phyloP scores from a whole-genome alignment of 139 green algal genomes.

The Closterium sp. region DNA sequence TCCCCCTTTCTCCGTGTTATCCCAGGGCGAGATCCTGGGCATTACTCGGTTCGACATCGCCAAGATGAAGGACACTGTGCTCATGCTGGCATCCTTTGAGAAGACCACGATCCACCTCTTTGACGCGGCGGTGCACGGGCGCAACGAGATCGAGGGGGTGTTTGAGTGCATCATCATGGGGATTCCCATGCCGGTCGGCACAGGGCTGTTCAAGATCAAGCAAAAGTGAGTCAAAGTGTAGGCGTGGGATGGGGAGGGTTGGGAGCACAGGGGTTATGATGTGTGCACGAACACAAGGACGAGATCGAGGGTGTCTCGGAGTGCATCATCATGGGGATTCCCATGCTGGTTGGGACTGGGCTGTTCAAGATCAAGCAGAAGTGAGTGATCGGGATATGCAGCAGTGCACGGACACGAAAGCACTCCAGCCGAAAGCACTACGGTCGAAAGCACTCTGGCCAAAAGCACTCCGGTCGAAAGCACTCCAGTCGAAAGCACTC shows the following conservation, averaged over 20 bases:
- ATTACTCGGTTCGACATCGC: conserved; percentile 98
- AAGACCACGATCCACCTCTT: conserved; percentile 99
- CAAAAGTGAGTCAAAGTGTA: conserved; percentile 45
- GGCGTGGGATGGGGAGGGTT: too few relatives aligned
- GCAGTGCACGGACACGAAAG: too few relatives aligned
- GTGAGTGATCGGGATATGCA: too few relatives aligned
- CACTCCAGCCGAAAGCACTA: too few relatives aligned
- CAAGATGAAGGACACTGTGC: conserved; percentile 99
- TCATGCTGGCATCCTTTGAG: conserved; percentile 98
- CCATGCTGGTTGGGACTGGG: conserved; percentile 95
- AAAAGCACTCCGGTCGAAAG: too few relatives aligned
- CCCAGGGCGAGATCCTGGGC: conserved; percentile 88
- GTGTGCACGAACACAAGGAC: conserved; percentile 63
- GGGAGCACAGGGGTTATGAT: too few relatives aligned
- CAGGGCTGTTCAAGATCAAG: conserved; percentile 79
- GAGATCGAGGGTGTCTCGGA: conserved; percentile 82
- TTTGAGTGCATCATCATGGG: conserved; percentile 99
- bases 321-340: conserved; percentile 99
- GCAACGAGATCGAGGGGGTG: conserved; percentile 73
- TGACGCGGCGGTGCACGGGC: conserved; percentile 80
- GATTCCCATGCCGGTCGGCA: conserved; percentile 95
- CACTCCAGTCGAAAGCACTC: too few relatives aligned
- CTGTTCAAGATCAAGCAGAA: conserved; percentile 73
- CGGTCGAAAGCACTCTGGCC: too few relatives aligned
- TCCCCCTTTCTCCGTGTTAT: background rate